Evolutionary conservation across 108 stramenopile species (phyloP), one percentile per base, ranked within the genome.

Genomic region (Schizochytrium sp.): DNA sequence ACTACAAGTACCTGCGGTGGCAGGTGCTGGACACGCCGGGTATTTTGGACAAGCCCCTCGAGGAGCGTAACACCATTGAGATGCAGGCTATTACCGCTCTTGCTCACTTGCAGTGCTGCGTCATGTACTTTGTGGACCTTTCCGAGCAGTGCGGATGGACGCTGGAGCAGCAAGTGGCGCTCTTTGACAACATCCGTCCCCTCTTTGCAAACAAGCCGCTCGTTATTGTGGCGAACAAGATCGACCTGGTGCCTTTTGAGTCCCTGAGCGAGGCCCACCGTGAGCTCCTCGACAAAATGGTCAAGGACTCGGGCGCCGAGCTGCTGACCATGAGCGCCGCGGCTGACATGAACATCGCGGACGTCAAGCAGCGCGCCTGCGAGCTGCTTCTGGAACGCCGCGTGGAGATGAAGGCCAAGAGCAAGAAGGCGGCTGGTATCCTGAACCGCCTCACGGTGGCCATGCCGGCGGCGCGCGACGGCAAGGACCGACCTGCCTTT

Each of bases 1-100:
- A 99, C 92, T 97, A 99, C 94, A 94, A 96, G 72, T 99, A 97
- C 90, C 90, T 98, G 90, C 93, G 98, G 63, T 99, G 99, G 99
- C 99, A 99, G 94, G 99, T 98, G 58, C 97, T 99, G 91, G 99
- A 99, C 92, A 99, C 99, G 14, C 99, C 99, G 16, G 99, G 99
- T 21, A 98, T 99, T 72, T 91, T 99, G 88, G 99, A 99, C 91
- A 96, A 98, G 89, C 92, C 98, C 6, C 90, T 99, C 72, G 99
- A 99, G 93, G 96, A 98, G 90, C 92, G 98, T 34, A 99, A 99
- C 91, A 98, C 98, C 45, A 99, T 99, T 94, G 99, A 99, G 91
- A 99, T 99, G 99, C 99, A 99, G 92, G 97, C 99, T 69, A 97
- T 99, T 60, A 99, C 98, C 72, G 99, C 99, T 4, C 93, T 99